Percentiles rank a stretch among this genome's conserved stretches.
These are phyloP conservation scores for Thymus quinquecostatus DNA, from an alignment of 257 asterid species.

Conservation along the genomic window DNA sequence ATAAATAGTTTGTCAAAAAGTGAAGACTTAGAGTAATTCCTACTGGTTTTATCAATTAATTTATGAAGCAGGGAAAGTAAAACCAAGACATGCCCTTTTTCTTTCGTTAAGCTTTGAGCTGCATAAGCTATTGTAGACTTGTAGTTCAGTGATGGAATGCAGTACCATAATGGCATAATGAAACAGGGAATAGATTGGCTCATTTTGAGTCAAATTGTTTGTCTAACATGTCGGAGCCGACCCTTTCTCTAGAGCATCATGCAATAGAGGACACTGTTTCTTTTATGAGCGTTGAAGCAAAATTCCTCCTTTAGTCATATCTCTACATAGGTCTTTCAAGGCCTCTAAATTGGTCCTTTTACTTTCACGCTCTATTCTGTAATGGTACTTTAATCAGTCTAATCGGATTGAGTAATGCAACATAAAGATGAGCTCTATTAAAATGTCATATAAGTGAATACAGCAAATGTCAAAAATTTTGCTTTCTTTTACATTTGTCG, in stretches of 20 bases:
- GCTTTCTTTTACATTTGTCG: neutral
- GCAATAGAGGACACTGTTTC: neutral
- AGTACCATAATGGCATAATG: neutral
- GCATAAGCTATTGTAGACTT: neutral
- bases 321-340: neutral
- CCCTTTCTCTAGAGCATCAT: neutral
- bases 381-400: neutral
- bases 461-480: conserved; percentile 3
- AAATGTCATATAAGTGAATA: neutral
- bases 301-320: neutral
- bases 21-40: conserved; percentile 1
- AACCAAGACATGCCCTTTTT: conserved; percentile 1
- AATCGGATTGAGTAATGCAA: neutral
- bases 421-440: neutral
- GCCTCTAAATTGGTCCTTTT: neutral
- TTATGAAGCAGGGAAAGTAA: neutral
- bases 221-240: neutral
- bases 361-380: neutral
- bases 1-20: neutral
- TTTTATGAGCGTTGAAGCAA: neutral
- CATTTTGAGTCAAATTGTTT: conserved; percentile 7
- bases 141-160: conserved; percentile 8
- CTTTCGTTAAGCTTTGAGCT: conserved; percentile 6
- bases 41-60: neutral
- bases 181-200: neutral